A percentile compares a stretch with the other conserved stretches of the same genome.
phyloP scores from a whole-genome alignment of 169 alveolate genomes.

The Plasmodium vinckei region DNA sequence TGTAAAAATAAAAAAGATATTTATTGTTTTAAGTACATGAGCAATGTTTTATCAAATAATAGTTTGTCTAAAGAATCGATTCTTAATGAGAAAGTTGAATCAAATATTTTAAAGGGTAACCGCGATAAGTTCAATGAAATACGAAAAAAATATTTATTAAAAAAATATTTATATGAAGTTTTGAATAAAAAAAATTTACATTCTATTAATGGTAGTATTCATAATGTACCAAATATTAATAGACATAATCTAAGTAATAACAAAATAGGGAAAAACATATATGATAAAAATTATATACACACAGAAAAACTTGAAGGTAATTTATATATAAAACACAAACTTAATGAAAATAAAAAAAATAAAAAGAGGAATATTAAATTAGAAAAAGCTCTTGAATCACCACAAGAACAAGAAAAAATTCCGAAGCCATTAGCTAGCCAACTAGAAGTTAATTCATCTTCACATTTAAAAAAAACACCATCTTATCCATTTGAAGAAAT shows the following conservation, averaged over 20 bases:
- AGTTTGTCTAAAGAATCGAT: slow-evolving; percentile 49
- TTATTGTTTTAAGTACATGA: slow-evolving; percentile 66
- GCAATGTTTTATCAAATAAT: slow-evolving; percentile 60
- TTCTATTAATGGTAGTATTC: slow-evolving; percentile 4
- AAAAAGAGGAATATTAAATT: slow-evolving; percentile 19
- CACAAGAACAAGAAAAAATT: slow-evolving; percentile 59
- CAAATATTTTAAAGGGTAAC: slow-evolving; percentile 53
- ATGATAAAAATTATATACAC: background rate
- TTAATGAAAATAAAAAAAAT: slow-evolving; percentile 21
- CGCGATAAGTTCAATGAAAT: slow-evolving; percentile 39
- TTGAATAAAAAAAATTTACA: slow-evolving; percentile 26
- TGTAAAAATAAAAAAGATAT: slow-evolving; percentile 46
- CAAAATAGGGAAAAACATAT: slow-evolving; percentile 18
- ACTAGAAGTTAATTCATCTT: slow-evolving; percentile 46
- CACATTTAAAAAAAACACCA: slow-evolving; percentile 49
- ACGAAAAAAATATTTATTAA: slow-evolving; percentile 52
- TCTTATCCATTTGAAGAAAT: slow-evolving; percentile 73
- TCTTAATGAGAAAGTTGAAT: slow-evolving; percentile 27
- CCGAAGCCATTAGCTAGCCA: slow-evolving; percentile 76
- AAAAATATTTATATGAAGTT: slow-evolving; percentile 49
- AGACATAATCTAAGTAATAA: slow-evolving; percentile 12
- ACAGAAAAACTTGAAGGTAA: background rate
- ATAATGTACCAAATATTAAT: slow-evolving; percentile 21
- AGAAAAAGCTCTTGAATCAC: slow-evolving; percentile 60
- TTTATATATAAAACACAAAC: slow-evolving; percentile 31